A percentile compares a stretch with the other conserved stretches of the same genome.
Conservation (phyloP, 805 yeast genomes). For the Wickerhamiella sergipiensis region DNA sequence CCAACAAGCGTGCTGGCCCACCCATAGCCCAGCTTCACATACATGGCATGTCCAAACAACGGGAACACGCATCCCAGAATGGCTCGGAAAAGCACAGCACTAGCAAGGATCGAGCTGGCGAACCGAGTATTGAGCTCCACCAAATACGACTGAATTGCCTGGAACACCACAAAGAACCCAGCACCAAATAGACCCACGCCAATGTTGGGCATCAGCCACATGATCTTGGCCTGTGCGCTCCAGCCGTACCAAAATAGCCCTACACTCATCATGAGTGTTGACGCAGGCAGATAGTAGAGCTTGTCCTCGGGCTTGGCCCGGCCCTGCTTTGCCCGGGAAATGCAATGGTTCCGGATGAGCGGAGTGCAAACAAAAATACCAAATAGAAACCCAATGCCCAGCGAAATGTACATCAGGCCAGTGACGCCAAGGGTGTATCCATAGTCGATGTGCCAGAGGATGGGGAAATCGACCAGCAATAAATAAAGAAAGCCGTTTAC, state of each 20-base stretch:
- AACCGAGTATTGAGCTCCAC: slow-evolving; percentile 57
- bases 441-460: slow-evolving; percentile 34
- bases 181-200: slow-evolving; percentile 50
- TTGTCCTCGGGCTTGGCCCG: slow-evolving; percentile 49
- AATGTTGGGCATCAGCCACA: slow-evolving; percentile 50
- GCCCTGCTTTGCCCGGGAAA: slow-evolving; percentile 27
- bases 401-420: slow-evolving; percentile 46
- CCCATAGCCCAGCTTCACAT: slow-evolving; percentile 42
- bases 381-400: slow-evolving; percentile 39
- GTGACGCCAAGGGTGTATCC: slow-evolving; percentile 35
- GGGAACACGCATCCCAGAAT: slow-evolving; percentile 60
- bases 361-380: slow-evolving; percentile 40
- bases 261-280: slow-evolving; percentile 41
- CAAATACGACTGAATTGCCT: slow-evolving; percentile 48
- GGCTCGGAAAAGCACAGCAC: slow-evolving; percentile 55
- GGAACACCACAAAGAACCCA: slow-evolving; percentile 51
- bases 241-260: slow-evolving; percentile 64
- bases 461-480: slow-evolving; percentile 46
- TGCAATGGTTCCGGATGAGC: slow-evolving; percentile 30
- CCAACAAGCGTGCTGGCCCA: slow-evolving; percentile 61
- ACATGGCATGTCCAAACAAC: slow-evolving; percentile 47
- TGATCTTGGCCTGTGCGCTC: slow-evolving; percentile 43
- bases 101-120: slow-evolving; percentile 55
- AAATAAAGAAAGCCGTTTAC: slow-evolving; percentile 57
- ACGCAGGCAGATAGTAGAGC: slow-evolving; percentile 36